phyloP scores from a whole-genome alignment of 2,329 filamentous ascomycete genomes.

The Aspergillus phoenicis region DNA sequence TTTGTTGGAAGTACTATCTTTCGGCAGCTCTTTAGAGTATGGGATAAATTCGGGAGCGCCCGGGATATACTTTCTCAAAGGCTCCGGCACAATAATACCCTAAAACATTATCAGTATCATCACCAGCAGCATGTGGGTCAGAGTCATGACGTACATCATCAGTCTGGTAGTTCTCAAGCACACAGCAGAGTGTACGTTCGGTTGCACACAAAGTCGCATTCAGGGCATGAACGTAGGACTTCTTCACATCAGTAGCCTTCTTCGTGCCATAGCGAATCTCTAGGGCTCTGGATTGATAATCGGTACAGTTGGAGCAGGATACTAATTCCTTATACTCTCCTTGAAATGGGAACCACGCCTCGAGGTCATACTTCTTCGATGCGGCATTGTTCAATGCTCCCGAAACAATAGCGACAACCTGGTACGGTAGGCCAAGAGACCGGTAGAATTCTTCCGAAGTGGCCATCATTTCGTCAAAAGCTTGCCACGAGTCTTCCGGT shows the following conservation, averaged over 20 bases:
- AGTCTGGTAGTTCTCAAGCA: constrained; percentile 96
- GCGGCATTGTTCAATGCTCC: constrained; percentile 88
- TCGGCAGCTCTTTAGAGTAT: constrained; percentile 81
- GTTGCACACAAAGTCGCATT: constrained; percentile 91
- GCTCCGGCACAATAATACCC: constrained; percentile 79
- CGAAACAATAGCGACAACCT: constrained; percentile 92
- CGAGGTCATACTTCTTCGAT: constrained; percentile 91
- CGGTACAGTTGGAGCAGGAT: constrained; percentile 95
- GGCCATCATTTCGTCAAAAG: constrained; percentile 89
- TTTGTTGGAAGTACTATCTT: constrained; percentile 68
- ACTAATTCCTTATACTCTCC: constrained; percentile 98
- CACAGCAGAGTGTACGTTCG: constrained; percentile 87
- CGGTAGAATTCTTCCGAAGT: constrained; percentile 95
- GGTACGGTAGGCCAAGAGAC: constrained; percentile 84
- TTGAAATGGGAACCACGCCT: constrained; percentile 96
- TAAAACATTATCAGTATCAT: constrained; percentile 39
- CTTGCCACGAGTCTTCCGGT: constrained; percentile 88
- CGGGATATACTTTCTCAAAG: constrained; percentile 84
- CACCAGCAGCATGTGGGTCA: not conserved
- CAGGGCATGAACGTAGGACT: constrained; percentile 91
- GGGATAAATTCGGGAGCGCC: constrained; percentile 87
- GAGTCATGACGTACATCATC: constrained; percentile 63
- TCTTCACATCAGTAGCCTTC: constrained; percentile 78
- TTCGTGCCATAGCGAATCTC: constrained; percentile 92
- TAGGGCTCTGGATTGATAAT: constrained; percentile 92